Conservation (phyloP, 352 stramenopile species). For the Phytophthora fragariaefolia region DNA sequence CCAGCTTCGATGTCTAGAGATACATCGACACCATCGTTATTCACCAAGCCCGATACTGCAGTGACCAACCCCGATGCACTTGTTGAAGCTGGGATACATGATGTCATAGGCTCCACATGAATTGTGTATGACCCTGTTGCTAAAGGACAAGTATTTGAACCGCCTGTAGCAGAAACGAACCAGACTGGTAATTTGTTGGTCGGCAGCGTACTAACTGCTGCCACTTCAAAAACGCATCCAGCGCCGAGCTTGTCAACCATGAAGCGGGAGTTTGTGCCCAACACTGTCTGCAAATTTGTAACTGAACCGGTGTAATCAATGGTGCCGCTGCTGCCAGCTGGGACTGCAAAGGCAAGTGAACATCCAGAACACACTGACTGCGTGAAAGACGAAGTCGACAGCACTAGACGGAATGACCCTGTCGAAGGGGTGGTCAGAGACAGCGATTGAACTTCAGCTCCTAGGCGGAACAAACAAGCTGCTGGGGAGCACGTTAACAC, state of each 20-base stretch:
- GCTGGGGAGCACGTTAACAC: slow-evolving; percentile 38
- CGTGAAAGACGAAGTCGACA: slow-evolving; percentile 49
- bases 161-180: slow-evolving; percentile 21
- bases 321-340: slow-evolving; percentile 32
- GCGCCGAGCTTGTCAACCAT: slow-evolving; percentile 54
- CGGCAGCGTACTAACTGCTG: slow-evolving; percentile 34
- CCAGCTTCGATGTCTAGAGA: slow-evolving; percentile 52
- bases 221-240: slow-evolving; percentile 68
- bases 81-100: slow-evolving; percentile 53
- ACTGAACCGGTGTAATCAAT: slow-evolving; percentile 71
- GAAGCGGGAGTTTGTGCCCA: slow-evolving; percentile 82
- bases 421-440: slow-evolving; percentile 63
- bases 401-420: slow-evolving; percentile 80
- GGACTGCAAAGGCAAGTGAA: slow-evolving; percentile 41
- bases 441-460: slow-evolving; percentile 92
- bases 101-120: slow-evolving; percentile 55
- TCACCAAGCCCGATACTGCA: slow-evolving; percentile 49
- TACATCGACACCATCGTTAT: slow-evolving; percentile 64
- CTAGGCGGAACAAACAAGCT: slow-evolving; percentile 89
- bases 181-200: slow-evolving; percentile 52
- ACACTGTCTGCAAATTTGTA: slow-evolving; percentile 64
- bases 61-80: slow-evolving; percentile 34
- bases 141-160: slow-evolving; percentile 41
- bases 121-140: slow-evolving; percentile 51
- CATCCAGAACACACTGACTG: slow-evolving; percentile 46